Percentiles rank a stretch among this genome's conserved stretches.
phyloP scores from a whole-genome alignment of 2,329 filamentous ascomycete species.

The Grosmannia penicillata region DNA sequence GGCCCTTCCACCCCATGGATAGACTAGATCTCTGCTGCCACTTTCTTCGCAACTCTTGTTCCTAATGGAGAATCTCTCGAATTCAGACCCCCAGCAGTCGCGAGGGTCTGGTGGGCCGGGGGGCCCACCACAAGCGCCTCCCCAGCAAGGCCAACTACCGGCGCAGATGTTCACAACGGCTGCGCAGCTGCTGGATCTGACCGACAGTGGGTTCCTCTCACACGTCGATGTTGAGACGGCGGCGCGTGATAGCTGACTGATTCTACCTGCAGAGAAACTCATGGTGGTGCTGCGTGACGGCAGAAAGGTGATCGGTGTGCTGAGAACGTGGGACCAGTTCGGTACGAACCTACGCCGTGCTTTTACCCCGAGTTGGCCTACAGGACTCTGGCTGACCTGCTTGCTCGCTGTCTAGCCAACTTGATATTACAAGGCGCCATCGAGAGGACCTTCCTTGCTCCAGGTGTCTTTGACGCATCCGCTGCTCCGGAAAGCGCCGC shows the following conservation, averaged over 20 bases:
- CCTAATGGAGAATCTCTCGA: conserved; percentile 18
- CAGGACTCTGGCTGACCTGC: neutral
- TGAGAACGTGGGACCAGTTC: conserved; percentile 96
- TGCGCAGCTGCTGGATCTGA: conserved; percentile 86
- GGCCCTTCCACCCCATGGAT: neutral
- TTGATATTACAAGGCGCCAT: conserved; percentile 85
- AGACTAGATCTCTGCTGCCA: neutral
- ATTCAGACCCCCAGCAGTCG: conserved; percentile 15
- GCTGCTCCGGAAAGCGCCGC: conserved; percentile 16
- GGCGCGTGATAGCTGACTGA: too few relatives aligned
- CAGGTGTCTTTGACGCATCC: conserved; percentile 23
- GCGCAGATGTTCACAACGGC: conserved; percentile 99
- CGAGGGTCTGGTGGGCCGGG: conserved; percentile 16
- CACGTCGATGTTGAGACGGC: neutral
- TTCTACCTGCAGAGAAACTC: conserved; percentile 61
- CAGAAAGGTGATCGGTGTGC: conserved; percentile 79
- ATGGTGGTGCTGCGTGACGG: conserved; percentile 85
- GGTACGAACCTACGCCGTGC: conserved; percentile 36
- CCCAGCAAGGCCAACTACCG: conserved; percentile 49
- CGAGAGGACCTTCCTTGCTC: conserved; percentile 65
- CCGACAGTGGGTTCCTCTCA: conserved; percentile 64
- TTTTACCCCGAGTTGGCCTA: neutral
- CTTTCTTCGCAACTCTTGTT: neutral
- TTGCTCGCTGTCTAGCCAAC: conserved; percentile 49
- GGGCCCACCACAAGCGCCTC: conserved; percentile 19